These are phyloP conservation scores for Microbotryum lychnidis-dioicae DNA, from an alignment of 1,284 basidiomycete genomes.

Conservation along the genomic window DNA sequence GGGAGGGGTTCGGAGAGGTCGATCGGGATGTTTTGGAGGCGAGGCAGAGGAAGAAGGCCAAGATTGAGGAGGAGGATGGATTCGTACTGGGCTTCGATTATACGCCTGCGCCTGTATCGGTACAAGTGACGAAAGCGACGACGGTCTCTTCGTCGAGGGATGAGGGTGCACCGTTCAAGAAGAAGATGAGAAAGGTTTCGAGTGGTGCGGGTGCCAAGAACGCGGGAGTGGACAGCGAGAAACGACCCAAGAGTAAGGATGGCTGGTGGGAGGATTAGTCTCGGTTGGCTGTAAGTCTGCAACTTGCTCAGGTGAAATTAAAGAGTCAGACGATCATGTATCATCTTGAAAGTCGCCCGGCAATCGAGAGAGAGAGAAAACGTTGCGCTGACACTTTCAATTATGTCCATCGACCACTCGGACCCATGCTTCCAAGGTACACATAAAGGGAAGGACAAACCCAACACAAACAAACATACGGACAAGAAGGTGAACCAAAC, in stretches of 20 bases:
- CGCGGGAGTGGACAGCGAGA: slow-evolving; percentile 6
- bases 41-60: slow-evolving; percentile 2
- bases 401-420: too few relatives aligned
- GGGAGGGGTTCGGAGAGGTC: not conserved
- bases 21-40: not conserved
- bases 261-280: slow-evolving; percentile 30
- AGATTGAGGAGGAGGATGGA: slow-evolving; percentile 17
- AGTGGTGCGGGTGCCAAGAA: slow-evolving; percentile 12
- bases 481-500: too few relatives aligned
- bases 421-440: too few relatives aligned
- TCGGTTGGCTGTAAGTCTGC: too few relatives aligned
- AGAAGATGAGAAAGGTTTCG: slow-evolving; percentile 8
- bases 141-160: not conserved
- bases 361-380: too few relatives aligned
- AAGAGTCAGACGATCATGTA: too few relatives aligned
- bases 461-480: too few relatives aligned
- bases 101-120: not conserved
- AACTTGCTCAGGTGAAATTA: too few relatives aligned
- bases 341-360: too few relatives aligned
- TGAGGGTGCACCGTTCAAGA: not conserved
- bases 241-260: slow-evolving; percentile 16
- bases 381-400: too few relatives aligned
- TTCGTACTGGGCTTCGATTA: slow-evolving; percentile 27
- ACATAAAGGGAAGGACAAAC: too few relatives aligned
- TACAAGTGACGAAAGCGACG: not conserved